Conservation (phyloP, 768 basidiomycete genomes). For the Boletus coccyginus region DNA sequence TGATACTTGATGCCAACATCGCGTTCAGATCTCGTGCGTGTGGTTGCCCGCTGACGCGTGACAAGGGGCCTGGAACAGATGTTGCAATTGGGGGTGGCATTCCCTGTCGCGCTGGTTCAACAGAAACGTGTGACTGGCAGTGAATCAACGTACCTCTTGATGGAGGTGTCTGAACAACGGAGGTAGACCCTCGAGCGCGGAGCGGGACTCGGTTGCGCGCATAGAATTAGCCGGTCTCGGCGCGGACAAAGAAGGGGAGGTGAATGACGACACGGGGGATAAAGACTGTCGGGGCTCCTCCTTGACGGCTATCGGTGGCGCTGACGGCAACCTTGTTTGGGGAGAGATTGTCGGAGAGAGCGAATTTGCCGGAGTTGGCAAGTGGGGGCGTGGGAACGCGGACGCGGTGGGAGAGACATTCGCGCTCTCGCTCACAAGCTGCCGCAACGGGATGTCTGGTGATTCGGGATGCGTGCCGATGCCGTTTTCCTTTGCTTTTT, state of each 20-base stretch:
- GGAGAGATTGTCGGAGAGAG: constrained; percentile 17
- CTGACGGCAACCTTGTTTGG: constrained; percentile 18
- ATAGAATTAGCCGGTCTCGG: background rate
- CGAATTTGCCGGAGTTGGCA: constrained; percentile 30
- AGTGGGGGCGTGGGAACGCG: constrained; percentile 18
- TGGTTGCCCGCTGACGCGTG: background rate
- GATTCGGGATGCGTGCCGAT: background rate
- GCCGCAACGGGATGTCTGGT: constrained; percentile 9
- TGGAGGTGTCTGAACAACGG: background rate
- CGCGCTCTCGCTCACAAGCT: background rate
- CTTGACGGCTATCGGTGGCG: constrained; percentile 32
- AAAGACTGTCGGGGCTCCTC: constrained; percentile 14
- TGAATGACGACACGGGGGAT: background rate
- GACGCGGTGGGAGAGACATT: constrained; percentile 17
- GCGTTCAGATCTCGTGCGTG: background rate
- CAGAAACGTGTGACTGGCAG: background rate
- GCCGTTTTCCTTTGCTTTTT: constrained; percentile 14
- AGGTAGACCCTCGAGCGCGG: background rate
- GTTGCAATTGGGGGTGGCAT: background rate
- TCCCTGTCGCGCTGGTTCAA: background rate
- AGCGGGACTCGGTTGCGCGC: background rate
- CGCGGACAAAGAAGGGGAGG: background rate
- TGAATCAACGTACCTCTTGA: constrained; percentile 5
- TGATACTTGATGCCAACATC: constrained; percentile 12
- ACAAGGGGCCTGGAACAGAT: background rate